Evolutionary conservation across 2,329 filamentous ascomycete species (phyloP).

Genomic region (Triangularia verruculosa): DNA sequence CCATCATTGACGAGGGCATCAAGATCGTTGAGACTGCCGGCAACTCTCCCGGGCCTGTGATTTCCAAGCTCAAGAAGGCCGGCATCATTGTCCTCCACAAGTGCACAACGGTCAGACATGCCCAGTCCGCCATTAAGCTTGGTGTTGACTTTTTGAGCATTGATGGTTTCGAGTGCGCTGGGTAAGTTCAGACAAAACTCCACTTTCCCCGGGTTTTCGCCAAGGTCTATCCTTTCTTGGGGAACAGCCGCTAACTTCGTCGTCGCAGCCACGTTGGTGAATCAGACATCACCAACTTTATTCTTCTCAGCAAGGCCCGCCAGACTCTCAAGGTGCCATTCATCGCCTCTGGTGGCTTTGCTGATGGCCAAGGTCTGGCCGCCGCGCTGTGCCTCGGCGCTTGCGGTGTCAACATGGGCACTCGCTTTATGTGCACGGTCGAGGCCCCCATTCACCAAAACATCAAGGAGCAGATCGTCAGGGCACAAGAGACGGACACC

Average conservation of each 20-base stretch:
- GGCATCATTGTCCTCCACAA: slow-evolving; percentile 86
- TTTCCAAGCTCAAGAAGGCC: slow-evolving; percentile 79
- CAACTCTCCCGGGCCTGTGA: slow-evolving; percentile 78
- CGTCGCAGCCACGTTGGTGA: slow-evolving; percentile 69
- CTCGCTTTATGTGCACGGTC: slow-evolving; percentile 92
- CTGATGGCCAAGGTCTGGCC: slow-evolving; percentile 88
- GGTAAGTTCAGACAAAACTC: slow-evolving; percentile 32
- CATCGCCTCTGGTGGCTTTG: slow-evolving; percentile 93
- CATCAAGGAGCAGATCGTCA: slow-evolving; percentile 90
- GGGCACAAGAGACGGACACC: slow-evolving; percentile 86
- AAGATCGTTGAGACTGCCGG: slow-evolving; percentile 70
- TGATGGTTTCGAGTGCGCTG: slow-evolving; percentile 96
- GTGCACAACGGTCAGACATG: slow-evolving; percentile 94
- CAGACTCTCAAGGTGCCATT: slow-evolving; percentile 85
- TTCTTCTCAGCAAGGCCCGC: slow-evolving; percentile 78
- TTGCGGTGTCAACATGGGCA: slow-evolving; percentile 97
- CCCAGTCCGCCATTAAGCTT: slow-evolving; percentile 84
- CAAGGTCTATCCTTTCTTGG: slow-evolving; percentile 5
- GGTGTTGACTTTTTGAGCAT: slow-evolving; percentile 96
- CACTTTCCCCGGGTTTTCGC: neutral
- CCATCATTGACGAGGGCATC: slow-evolving; percentile 90
- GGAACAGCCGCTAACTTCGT: slow-evolving; percentile 3
- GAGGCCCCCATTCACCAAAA: slow-evolving; percentile 91
- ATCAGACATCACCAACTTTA: slow-evolving; percentile 85
- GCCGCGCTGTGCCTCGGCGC: slow-evolving; percentile 87